Percentiles rank a stretch among this genome's conserved stretches.
Conservation (phyloP, 257 asterid species). For the Scutellaria minor region DNA sequence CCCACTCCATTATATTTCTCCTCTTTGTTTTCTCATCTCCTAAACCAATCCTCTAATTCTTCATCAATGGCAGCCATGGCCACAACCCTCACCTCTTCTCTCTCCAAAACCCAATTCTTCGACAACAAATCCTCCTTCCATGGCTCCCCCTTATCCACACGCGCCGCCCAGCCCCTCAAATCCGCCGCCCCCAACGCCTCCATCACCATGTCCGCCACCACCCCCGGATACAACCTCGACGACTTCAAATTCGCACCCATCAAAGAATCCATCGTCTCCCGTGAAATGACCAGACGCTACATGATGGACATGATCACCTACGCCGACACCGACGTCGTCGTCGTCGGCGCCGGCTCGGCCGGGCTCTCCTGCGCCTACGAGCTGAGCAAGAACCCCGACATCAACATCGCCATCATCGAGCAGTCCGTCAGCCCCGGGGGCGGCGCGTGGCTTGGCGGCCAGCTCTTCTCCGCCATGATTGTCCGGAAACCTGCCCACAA, state of each 20-base stretch:
- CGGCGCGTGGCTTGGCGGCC: slow-evolving; percentile 97
- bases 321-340: slow-evolving; percentile 83
- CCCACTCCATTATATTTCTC: slow-evolving; percentile 4
- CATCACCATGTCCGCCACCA: slow-evolving; percentile 55
- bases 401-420: slow-evolving; percentile 73
- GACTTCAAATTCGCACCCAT: slow-evolving; percentile 68
- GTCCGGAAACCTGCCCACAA: slow-evolving; percentile 88
- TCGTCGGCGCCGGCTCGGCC: slow-evolving; percentile 88
- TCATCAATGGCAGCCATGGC: slow-evolving; percentile 78
- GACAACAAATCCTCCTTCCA: slow-evolving; percentile 62
- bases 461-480: slow-evolving; percentile 90
- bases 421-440: slow-evolving; percentile 96
- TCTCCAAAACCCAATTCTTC: slow-evolving; percentile 56
- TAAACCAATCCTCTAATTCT: neutral
- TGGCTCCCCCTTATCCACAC: slow-evolving; percentile 53
- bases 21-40: neutral
- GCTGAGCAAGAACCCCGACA: slow-evolving; percentile 72
- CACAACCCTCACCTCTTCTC: slow-evolving; percentile 60
- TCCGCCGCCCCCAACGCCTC: slow-evolving; percentile 41
- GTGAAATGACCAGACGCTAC: slow-evolving; percentile 87
- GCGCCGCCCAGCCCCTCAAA: slow-evolving; percentile 48
- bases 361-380: slow-evolving; percentile 93
- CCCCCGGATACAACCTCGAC: slow-evolving; percentile 53
- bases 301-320: slow-evolving; percentile 88
- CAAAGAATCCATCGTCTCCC: slow-evolving; percentile 74